Conservation (phyloP, 371 early-diverging fungal species). For the Haplosporangium sp. region DNA sequence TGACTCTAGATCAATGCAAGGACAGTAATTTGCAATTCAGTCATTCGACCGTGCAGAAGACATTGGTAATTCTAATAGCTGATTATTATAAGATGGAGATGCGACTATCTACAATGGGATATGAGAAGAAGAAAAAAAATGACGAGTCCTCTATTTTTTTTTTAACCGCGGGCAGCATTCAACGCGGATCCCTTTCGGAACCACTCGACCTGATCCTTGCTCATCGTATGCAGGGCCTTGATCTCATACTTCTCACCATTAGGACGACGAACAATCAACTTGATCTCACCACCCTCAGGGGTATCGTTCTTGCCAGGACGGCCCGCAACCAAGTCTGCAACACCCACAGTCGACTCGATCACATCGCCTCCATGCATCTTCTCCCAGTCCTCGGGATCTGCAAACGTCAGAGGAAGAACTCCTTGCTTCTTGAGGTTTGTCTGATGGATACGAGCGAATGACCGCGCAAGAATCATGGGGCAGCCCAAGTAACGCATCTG, state of each 20-base stretch:
- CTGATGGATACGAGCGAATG: constrained; percentile 98
- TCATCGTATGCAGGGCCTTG: constrained; percentile 89
- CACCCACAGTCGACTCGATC: constrained; percentile 79
- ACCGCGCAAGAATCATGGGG: constrained; percentile 87
- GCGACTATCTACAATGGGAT: too few relatives aligned
- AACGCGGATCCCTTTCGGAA: constrained; percentile 93
- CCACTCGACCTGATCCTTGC: constrained; percentile 93
- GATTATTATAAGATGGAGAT: too few relatives aligned
- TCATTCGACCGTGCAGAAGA: too few relatives aligned
- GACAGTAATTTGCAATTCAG: too few relatives aligned
- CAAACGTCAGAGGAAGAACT: constrained; percentile 93
- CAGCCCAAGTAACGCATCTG: constrained; percentile 95
- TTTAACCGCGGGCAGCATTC: constrained; percentile 63
- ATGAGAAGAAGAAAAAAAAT: too few relatives aligned
- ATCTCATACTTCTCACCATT: constrained; percentile 55
- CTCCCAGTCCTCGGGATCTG: constrained; percentile 84
- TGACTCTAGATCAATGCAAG: too few relatives aligned
- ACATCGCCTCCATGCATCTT: constrained; percentile 81
- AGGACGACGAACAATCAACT: constrained; percentile 58
- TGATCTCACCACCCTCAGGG: constrained; percentile 69
- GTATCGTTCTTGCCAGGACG: constrained; percentile 71
- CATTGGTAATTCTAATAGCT: too few relatives aligned
- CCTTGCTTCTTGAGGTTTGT: constrained; percentile 99
- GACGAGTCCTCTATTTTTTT: too few relatives aligned
- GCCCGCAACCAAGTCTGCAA: constrained; percentile 65